These are phyloP conservation scores for Boletus rubropictus DNA, from an alignment of 768 basidiomycete genomes.

Conservation along the genomic window DNA sequence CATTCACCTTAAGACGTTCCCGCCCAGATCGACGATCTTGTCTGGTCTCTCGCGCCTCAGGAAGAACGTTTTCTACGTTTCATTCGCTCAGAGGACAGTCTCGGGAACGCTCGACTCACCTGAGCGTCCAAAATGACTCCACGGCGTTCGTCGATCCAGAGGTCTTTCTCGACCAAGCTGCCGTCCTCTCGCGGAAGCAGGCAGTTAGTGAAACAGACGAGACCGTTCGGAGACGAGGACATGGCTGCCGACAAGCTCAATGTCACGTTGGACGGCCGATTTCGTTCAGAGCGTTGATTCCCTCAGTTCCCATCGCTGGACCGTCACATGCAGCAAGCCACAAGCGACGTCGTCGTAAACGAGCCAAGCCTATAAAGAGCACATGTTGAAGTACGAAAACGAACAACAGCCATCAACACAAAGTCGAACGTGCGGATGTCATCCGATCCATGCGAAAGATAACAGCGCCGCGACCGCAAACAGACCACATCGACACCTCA, in stretches of 20 bases:
- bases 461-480: no score
- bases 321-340: slow-evolving; percentile 7
- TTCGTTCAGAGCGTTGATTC: background rate
- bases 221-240: slow-evolving; percentile 42
- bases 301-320: background rate
- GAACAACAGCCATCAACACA: no score
- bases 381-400: no score
- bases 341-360: background rate
- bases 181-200: slow-evolving; percentile 77
- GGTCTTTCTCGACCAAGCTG: slow-evolving; percentile 60
- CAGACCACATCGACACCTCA: slow-evolving; percentile 8
- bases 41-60: slow-evolving; percentile 54
- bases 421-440: slow-evolving; percentile 1
- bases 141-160: slow-evolving; percentile 74
- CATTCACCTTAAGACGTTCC: slow-evolving; percentile 67
- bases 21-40: slow-evolving; percentile 60
- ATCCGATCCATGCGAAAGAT: no score
- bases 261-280: slow-evolving; percentile 3
- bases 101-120: slow-evolving; percentile 31
- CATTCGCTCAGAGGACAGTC: background rate
- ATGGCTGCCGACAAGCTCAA: slow-evolving; percentile 14
- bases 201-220: slow-evolving; percentile 87
- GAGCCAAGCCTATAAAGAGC: background rate
- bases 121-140: slow-evolving; percentile 76
- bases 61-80: slow-evolving; percentile 62